These are phyloP conservation scores for Phytopythium cucurbitacearum DNA, from an alignment of 352 stramenopile genomes.

Conservation along the genomic window DNA sequence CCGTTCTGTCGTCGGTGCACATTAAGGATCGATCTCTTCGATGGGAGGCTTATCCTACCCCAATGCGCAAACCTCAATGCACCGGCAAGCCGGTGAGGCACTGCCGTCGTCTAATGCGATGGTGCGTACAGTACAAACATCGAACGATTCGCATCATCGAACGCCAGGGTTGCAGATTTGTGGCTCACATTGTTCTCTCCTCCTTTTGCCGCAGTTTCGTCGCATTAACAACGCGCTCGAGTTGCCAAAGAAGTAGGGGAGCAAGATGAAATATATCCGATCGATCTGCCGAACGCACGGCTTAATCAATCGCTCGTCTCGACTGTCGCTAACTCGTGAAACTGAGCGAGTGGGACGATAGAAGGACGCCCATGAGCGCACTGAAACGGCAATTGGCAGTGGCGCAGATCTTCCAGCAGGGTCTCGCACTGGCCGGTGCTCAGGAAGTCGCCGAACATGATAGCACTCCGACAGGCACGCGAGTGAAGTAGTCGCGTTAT, in stretches of 20 bases:
- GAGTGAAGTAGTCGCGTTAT: slow-evolving; percentile 86
- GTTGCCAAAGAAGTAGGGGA: slow-evolving; percentile 15
- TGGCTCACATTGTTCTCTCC: background rate
- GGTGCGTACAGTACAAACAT: slow-evolving; percentile 16
- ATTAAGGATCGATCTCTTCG: no score
- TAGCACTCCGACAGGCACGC: slow-evolving; percentile 86
- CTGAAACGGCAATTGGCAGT: slow-evolving; percentile 86
- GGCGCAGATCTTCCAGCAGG: slow-evolving; percentile 66
- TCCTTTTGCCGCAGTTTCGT: slow-evolving; percentile 31
- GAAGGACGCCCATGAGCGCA: slow-evolving; percentile 89
- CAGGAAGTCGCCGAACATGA: slow-evolving; percentile 92
- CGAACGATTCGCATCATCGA: background rate
- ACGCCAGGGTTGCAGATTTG: no score
- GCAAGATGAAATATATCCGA: background rate
- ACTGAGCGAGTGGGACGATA: slow-evolving; percentile 82
- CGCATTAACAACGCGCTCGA: slow-evolving; percentile 60
- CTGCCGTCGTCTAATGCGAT: slow-evolving; percentile 59
- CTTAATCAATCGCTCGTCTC: no score
- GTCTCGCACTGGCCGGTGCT: slow-evolving; percentile 59
- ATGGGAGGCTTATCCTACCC: slow-evolving; percentile 21
- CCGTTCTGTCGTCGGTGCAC: no score
- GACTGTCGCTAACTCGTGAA: slow-evolving; percentile 11
- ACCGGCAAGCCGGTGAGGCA: slow-evolving; percentile 11
- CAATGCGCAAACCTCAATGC: slow-evolving; percentile 33
- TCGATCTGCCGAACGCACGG: no score